Evolutionary conservation across 2,329 filamentous ascomycete genomes (phyloP).

Genomic region (Fusarium succisae): DNA sequence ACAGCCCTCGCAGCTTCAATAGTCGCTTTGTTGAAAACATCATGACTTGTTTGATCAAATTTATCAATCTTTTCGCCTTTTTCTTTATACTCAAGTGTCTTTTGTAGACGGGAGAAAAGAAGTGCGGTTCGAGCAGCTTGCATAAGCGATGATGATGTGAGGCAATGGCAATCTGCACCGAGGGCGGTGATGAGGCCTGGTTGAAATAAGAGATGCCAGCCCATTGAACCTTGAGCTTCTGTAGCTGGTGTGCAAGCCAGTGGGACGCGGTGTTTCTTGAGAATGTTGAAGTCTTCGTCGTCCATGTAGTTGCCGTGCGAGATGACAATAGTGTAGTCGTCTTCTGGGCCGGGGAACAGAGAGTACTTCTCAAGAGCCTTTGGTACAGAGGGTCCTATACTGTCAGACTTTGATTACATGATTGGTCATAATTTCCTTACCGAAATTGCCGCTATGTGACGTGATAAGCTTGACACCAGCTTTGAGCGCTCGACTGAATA

Average conservation of each 20-base stretch:
- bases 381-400: background rate
- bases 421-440: background rate
- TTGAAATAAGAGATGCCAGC: background rate
- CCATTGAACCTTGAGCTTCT: background rate
- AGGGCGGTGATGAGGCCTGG: background rate
- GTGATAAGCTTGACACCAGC: background rate
- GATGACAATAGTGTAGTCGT: background rate
- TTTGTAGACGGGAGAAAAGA: background rate
- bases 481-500: background rate
- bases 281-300: background rate
- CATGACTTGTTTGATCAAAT: background rate
- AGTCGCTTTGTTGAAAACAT: background rate
- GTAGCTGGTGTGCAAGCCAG: background rate
- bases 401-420: rapidly evolving
- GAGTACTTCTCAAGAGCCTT: background rate
- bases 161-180: background rate
- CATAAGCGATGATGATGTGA: background rate
- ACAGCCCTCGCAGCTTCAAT: background rate
- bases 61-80: background rate
- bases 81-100: background rate
- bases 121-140: background rate
- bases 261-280: background rate
- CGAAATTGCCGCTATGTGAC: background rate
- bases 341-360: background rate
- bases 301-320: background rate